These are phyloP conservation scores for Evansstolkia leycettana DNA, from an alignment of 495 filamentous ascomycete species.

Conservation along the genomic window DNA sequence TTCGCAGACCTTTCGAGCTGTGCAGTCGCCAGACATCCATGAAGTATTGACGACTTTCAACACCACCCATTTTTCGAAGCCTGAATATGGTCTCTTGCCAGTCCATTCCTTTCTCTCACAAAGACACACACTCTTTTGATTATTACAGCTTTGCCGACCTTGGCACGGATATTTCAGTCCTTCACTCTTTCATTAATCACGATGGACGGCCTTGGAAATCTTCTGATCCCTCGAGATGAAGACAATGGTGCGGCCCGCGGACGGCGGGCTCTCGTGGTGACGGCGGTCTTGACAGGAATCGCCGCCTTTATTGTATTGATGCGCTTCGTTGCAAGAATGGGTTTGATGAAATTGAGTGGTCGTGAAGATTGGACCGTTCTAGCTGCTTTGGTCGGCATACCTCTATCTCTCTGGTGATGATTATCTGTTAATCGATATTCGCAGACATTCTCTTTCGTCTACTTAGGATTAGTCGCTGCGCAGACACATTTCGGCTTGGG, in stretches of 20 bases:
- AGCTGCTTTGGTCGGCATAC: conserved; percentile 13
- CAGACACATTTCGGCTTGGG: conserved; percentile 23
- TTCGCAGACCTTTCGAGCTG: too few species aligned
- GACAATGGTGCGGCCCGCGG: conserved; percentile 15
- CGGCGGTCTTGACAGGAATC: conserved; percentile 18
- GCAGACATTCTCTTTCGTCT: conserved; percentile 16
- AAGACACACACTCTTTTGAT: too few species aligned
- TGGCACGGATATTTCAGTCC: background rate
- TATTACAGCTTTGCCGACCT: too few species aligned
- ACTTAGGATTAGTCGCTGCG: conserved; percentile 21
- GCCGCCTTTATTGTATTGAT: conserved; percentile 17
- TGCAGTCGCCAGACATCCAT: too few species aligned
- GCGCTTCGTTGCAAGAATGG: conserved; percentile 22
- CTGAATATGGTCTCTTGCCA: too few species aligned
- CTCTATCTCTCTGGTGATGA: background rate
- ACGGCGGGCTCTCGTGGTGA: conserved; percentile 23
- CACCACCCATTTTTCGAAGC: too few species aligned
- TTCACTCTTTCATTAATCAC: conserved; percentile 8
- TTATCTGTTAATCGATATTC: background rate
- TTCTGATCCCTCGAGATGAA: conserved; percentile 8
- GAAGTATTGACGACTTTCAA: too few species aligned
- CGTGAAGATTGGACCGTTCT: conserved; percentile 27
- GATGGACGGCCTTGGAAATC: conserved; percentile 11
- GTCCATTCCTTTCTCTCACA: too few species aligned
- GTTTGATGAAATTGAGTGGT: conserved; percentile 23